Conservation (phyloP, 2,329 filamentous ascomycete species). For the Penicillium sclerotiorum region DNA sequence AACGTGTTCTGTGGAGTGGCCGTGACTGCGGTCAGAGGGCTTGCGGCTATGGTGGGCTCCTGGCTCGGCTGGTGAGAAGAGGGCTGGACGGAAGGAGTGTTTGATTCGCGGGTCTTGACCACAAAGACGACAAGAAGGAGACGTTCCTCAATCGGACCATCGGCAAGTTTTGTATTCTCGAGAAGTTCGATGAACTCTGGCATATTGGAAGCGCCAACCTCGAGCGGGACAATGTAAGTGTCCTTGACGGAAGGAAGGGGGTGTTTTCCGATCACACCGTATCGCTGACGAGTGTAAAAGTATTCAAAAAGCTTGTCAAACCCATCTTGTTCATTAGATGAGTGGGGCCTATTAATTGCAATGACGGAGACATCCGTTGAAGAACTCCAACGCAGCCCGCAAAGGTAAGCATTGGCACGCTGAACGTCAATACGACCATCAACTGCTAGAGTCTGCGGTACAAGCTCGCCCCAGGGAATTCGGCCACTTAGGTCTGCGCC, state of each 20-base stretch:
- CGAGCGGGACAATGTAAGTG: conserved; percentile 86
- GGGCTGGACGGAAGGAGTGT: conserved; percentile 43
- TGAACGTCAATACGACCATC: conserved; percentile 74
- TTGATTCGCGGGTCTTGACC: conserved; percentile 63
- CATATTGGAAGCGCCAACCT: conserved; percentile 66
- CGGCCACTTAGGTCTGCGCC: conserved; percentile 74
- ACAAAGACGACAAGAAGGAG: conserved; percentile 85
- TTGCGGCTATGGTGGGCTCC: conserved; percentile 37
- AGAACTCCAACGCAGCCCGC: conserved; percentile 77
- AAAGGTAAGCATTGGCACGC: conserved; percentile 88
- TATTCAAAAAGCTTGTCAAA: conserved; percentile 85
- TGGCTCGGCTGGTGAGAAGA: conserved; percentile 42
- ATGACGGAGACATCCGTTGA: conserved; percentile 84
- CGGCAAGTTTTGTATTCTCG: conserved; percentile 74
- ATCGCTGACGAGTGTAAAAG: conserved; percentile 78
- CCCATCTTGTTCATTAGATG: conserved; percentile 58
- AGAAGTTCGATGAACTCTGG: conserved; percentile 88
- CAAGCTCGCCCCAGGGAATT: conserved; percentile 73
- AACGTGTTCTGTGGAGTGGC: conserved; percentile 27
- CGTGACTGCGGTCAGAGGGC: conserved; percentile 34
- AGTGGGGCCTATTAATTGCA: conserved; percentile 65
- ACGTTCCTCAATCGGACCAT: conserved; percentile 70
- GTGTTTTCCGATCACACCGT: conserved; percentile 83
- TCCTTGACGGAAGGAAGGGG: conserved; percentile 76
- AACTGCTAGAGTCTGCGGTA: conserved; percentile 67